Base-by-base conservation (phyloP, 78 protist species). In the Speleostelium caveatum region DNA sequence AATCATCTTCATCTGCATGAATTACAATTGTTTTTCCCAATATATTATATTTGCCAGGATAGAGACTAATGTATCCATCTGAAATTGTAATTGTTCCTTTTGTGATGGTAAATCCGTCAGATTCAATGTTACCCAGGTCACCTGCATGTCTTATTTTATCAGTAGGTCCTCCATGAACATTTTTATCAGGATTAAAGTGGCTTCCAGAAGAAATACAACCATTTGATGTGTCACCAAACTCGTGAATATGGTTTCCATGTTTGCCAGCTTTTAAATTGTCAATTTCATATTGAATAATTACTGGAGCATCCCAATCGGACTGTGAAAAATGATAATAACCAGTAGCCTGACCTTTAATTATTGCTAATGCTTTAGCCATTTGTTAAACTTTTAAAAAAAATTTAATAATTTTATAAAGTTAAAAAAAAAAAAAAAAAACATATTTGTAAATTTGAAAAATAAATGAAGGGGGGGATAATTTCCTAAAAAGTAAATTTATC, bases 211-310 rank as follows among this genome's bases (percentile, higher is more conserved):
- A 21, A 0, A 65, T 35, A 65, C 73, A 65, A 7, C 73, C 73
- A 65, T 65, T 65, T 10, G 35, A n/a, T 38, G 73, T 65, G 10
- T 65, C 73, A 4, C 73, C 73, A 38, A 65, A 65, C 10, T 32
- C 51, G n/a, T 65, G 73, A 22, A 65, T 36, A 36, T 65, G 73
- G 21, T 36, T 36, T 6, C 73, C 73, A 36, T 65, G 73, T 22
- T 17, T 3, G 5, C 73, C 73, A 0, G 30, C 45, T 14, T 21
- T 33, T 33, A 62, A 62, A n/a, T n/a, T n/a, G n/a, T n/a, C n/a
- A n/a, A n/a, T n/a, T n/a, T n/a, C n/a, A n/a, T n/a, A n/a, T n/a
- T n/a, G n/a, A n/a, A n/a, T n/a, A n/a, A n/a, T n/a, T n/a, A n/a
- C n/a, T n/a, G n/a, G n/a, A n/a, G n/a, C n/a, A n/a, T n/a, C n/a